These are phyloP conservation scores for Pseudogymnoascus sp. DNA, from an alignment of 2,329 filamentous ascomycete genomes.

Conservation along the genomic window DNA sequence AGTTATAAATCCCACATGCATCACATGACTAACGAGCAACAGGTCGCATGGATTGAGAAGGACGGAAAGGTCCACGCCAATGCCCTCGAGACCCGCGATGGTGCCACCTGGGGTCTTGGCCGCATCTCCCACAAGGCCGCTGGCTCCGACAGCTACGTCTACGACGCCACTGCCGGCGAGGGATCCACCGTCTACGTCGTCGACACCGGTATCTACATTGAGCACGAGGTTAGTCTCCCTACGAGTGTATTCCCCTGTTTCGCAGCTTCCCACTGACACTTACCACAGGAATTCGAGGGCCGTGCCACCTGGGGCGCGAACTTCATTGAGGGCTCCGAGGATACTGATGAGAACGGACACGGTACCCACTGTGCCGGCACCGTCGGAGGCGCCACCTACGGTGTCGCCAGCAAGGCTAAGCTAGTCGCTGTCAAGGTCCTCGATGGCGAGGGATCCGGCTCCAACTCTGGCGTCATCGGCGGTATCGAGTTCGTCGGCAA, in stretches of 20 bases:
- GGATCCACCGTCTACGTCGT: constrained; percentile 30
- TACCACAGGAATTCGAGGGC: constrained; percentile 26
- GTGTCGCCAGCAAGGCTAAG: constrained; percentile 33
- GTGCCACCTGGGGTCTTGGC: constrained; percentile 27
- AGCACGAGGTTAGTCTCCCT: neutral
- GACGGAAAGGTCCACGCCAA: constrained; percentile 27
- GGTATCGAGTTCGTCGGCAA: constrained; percentile 31
- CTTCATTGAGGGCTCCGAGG: constrained; percentile 21
- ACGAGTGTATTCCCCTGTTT: neutral
- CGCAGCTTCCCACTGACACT: neutral
- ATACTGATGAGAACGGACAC: constrained; percentile 30
- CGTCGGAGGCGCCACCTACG: constrained; percentile 31
- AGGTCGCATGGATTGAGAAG: constrained; percentile 26
- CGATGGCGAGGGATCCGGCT: constrained; percentile 25
- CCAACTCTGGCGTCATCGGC: constrained; percentile 29
- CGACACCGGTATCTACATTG: constrained; percentile 29
- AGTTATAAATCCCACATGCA: neutral
- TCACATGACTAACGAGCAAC: neutral
- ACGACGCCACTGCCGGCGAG: constrained; percentile 24
- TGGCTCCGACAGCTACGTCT: constrained; percentile 24
- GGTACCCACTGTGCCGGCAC: constrained; percentile 34
- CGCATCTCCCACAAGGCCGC: constrained; percentile 25
- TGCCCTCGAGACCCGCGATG: constrained; percentile 20
- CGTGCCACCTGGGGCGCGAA: constrained; percentile 29
- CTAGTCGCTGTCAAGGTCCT: constrained; percentile 35